Conservation (phyloP, 78 protist species). For the Monosiga brevicollis region DNA sequence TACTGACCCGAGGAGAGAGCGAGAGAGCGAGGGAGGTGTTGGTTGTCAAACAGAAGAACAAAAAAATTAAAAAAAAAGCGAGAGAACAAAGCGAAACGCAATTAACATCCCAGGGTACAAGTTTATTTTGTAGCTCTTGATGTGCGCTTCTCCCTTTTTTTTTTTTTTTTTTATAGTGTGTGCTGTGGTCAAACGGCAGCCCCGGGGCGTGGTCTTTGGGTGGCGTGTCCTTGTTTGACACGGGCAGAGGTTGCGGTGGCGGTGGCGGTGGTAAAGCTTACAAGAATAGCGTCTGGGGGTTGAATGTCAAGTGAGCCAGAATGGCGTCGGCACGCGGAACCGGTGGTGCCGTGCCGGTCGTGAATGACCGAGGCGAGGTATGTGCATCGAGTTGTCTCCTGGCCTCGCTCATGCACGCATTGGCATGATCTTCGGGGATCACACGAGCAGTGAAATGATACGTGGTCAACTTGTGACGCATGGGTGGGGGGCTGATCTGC, state of each 20-base stretch:
- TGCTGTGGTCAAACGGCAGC: neutral
- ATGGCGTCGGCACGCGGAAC: too few species aligned
- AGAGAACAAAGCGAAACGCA: too few species aligned
- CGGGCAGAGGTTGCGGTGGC: neutral
- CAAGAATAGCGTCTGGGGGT: neutral
- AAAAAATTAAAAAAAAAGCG: too few species aligned
- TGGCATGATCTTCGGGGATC: neutral
- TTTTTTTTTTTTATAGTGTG: too few species aligned
- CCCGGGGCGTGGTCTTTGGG: neutral
- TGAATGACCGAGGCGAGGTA: neutral
- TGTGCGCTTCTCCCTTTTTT: too few species aligned
- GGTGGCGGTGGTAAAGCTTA: neutral
- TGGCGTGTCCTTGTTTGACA: neutral
- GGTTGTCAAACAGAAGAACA: too few species aligned
- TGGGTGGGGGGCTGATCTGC: neutral
- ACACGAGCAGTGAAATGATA: neutral
- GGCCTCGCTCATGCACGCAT: neutral
- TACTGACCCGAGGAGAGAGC: too few species aligned
- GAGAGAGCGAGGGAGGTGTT: too few species aligned
- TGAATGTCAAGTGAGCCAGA: too few species aligned
- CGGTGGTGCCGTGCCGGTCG: neutral
- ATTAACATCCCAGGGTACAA: too few species aligned
- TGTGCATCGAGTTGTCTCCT: neutral
- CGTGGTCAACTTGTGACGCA: neutral
- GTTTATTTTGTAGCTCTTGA: too few species aligned